Conservation (phyloP, 768 basidiomycete genomes). For the Leucocoprinus leucothites region DNA sequence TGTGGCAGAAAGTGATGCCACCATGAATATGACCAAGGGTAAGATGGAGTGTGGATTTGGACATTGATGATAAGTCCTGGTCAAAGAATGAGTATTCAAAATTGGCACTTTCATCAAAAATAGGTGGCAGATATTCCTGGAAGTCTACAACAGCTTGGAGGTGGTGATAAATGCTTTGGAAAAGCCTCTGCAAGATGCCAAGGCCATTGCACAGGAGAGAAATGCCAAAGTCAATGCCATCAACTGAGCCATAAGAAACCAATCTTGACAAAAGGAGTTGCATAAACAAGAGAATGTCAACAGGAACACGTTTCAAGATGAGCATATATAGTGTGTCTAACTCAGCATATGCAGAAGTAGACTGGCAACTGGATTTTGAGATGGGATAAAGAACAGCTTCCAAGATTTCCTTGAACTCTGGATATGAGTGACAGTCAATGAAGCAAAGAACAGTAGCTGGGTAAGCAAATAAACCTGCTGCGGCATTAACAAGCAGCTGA, state of each 20-base stretch:
- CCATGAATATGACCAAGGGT: background rate
- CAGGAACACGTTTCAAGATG: conserved; percentile 1
- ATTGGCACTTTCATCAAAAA: background rate
- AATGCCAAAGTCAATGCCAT: background rate
- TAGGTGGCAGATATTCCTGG: background rate
- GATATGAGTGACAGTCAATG: conserved; percentile 15
- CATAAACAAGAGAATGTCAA: background rate
- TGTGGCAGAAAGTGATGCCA: too few relatives aligned
- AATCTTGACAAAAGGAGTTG: background rate
- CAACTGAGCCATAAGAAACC: background rate
- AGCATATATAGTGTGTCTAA: background rate
- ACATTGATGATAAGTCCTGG: too few relatives aligned
- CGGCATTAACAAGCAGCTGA: conserved; percentile 15
- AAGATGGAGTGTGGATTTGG: background rate
- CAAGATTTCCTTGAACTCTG: background rate
- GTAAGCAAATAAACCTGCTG: conserved; percentile 24
- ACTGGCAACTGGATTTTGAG: conserved; percentile 7
- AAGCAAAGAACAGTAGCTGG: conserved; percentile 24
- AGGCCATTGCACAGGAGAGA: background rate
- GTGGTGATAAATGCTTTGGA: background rate
- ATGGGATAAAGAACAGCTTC: background rate
- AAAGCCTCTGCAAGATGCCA: background rate
- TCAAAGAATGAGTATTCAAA: background rate
- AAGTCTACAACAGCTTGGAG: background rate
- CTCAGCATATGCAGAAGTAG: conserved; percentile 10